phyloP scores from a whole-genome alignment of 2,329 filamentous ascomycete genomes.

The Cytospora chrysosperma region DNA sequence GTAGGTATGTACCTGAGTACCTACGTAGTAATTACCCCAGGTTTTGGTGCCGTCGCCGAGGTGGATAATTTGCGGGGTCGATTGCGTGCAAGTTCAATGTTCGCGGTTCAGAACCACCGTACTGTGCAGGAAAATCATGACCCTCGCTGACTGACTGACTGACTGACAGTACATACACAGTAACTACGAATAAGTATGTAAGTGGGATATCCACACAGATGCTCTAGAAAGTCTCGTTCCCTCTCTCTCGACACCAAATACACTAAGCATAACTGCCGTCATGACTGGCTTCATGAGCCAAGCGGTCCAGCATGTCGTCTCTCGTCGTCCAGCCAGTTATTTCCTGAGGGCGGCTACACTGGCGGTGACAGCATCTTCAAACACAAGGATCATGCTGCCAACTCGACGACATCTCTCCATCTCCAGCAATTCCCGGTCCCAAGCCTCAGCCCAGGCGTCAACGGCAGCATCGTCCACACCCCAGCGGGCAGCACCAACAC shows the following conservation, averaged over 20 bases:
- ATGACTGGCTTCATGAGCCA: slow-evolving; percentile 10
- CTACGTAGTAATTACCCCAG: neutral
- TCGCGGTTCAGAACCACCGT: too few species aligned
- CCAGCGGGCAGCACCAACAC: slow-evolving; percentile 16
- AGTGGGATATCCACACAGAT: too few species aligned
- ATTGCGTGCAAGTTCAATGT: neutral
- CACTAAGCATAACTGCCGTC: neutral
- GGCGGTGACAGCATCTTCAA: too few species aligned
- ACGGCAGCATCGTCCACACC: neutral
- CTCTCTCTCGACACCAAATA: neutral
- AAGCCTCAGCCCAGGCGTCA: slow-evolving; percentile 12
- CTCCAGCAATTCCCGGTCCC: neutral
- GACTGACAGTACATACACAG: neutral
- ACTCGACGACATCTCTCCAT: slow-evolving; percentile 2
- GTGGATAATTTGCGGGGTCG: slow-evolving; percentile 11
- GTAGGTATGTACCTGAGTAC: too few species aligned
- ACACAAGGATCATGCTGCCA: neutral
- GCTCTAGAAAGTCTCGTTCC: neutral
- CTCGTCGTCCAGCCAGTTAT: neutral
- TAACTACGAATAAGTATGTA: too few species aligned
- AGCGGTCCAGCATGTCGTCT: neutral
- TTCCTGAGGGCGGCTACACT: neutral
- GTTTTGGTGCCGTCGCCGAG: neutral
- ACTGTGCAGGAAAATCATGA: too few species aligned
- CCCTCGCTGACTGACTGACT: neutral